Evolutionary conservation across 352 stramenopile species (phyloP).

Genomic region (Peronospora tabacina): DNA sequence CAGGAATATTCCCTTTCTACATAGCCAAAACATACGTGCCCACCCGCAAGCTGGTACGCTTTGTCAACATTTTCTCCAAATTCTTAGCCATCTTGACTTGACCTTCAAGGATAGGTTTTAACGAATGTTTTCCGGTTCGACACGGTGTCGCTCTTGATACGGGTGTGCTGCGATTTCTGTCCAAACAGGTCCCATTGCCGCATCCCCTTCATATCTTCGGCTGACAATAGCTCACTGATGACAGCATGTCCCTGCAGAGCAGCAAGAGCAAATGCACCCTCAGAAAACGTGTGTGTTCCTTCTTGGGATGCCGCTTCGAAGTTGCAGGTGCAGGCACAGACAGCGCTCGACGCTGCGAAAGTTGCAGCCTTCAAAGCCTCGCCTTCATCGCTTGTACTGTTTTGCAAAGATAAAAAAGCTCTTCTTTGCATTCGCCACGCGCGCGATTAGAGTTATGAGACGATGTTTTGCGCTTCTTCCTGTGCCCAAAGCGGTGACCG

Average conservation of each 20-base stretch:
- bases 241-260: constrained; percentile 18
- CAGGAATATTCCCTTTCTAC: constrained; percentile 3
- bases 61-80: constrained; percentile 48
- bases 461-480: constrained; percentile 38
- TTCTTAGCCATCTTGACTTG: constrained; percentile 49
- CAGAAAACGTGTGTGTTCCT: constrained; percentile 20
- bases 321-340: constrained; percentile 12
- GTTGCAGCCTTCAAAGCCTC: constrained; percentile 29
- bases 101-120: constrained; percentile 42
- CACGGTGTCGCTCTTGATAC: constrained; percentile 39
- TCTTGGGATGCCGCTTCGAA: constrained; percentile 3
- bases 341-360: constrained; percentile 27
- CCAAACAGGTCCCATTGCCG: constrained; percentile 41
- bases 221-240: constrained; percentile 10
- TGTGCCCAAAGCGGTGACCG: constrained; percentile 1
- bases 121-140: constrained; percentile 51
- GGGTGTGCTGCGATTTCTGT: constrained; percentile 44
- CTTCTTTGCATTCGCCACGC: constrained; percentile 52
- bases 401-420: constrained; percentile 59
- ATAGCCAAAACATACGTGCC: constrained; percentile 2
- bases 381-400: constrained; percentile 46
- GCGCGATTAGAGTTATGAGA: constrained; percentile 50
- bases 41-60: constrained; percentile 39
- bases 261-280: constrained; percentile 19
- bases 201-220: constrained; percentile 23